Evolutionary conservation across 352 stramenopile species (phyloP), one percentile per base, ranked within the genome.

Genomic region (Pythium rhizo-oryzae): DNA sequence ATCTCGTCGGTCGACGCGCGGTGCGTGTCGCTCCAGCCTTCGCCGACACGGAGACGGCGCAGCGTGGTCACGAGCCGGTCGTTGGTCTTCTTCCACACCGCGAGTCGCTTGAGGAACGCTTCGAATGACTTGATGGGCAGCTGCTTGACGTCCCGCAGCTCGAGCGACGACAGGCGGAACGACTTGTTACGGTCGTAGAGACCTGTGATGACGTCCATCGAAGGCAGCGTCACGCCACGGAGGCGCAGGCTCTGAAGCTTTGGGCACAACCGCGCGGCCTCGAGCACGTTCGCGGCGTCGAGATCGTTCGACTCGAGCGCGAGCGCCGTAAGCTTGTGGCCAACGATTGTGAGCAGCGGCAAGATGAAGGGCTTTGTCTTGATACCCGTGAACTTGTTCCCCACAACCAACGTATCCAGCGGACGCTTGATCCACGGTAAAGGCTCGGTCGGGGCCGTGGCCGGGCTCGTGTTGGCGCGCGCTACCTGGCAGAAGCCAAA

Each of bases 281-380:
- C 56, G 4, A 23, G 21, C 15, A 62, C 37, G 44, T 16, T 19
- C 0, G 25, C 19, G 13, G 9, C 44, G 56, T 62, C 56, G 11
- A 62, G 56, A 24, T 62, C 56, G 25, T 62, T 23, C 9, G 39
- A 39, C 43, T 62, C 56, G 21, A 62, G 39, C 19, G 56, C 56
- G 24, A 62, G 56, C 15, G 2, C 56, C 41, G 56, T 62, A 13
- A 53, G 3, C 3, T 23, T 53, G 13, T 21, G 51, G 7, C 51
- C 51, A 3, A 39, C 28, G 28, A 58, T 8, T 15, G 52, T 5
- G 23, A 62, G 56, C 9, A 62, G 25, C 37, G 21, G 41, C 23
- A 7, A 13, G 37, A 62, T 11, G 39, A 53, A 62, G 19, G 23
- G 11, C 7, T 53, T 62, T 39, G 56, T 62, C 8, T 39, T 3